A percentile compares a stretch with the other conserved stretches of the same genome.
Evolutionary conservation across 2,329 filamentous ascomycete genomes (phyloP).

Genomic region (Aspergillus novoparasiticus): DNA sequence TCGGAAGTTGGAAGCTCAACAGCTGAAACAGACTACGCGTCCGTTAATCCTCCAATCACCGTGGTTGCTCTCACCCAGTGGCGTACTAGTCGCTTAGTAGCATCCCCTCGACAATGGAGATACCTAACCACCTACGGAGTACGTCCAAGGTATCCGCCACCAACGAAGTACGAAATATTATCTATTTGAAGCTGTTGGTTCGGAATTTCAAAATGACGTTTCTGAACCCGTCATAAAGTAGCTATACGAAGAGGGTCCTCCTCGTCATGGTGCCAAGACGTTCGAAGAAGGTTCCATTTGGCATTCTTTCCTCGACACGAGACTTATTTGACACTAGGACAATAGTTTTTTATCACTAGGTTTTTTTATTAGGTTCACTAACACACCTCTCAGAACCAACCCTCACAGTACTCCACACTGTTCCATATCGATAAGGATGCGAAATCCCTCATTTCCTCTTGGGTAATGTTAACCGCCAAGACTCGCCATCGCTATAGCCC

Average conservation of each 20-base stretch:
- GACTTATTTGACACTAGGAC: neutral
- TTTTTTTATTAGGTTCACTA: neutral
- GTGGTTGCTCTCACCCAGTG: neutral
- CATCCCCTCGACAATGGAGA: neutral
- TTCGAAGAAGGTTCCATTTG: slow-evolving; percentile 11
- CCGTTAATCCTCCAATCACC: slow-evolving; percentile 18
- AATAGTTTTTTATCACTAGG: neutral
- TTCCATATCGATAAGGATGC: neutral
- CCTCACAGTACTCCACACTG: neutral
- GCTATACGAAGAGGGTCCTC: slow-evolving; percentile 2
- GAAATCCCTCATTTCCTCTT: slow-evolving; percentile 4
- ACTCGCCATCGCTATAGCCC: slow-evolving; percentile 3
- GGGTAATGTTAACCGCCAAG: slow-evolving; percentile 9
- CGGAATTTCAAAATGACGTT: neutral
- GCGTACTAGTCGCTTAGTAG: slow-evolving; percentile 6
- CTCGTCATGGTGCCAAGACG: neutral
- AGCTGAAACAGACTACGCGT: slow-evolving; percentile 26
- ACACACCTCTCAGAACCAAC: neutral
- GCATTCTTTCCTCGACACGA: neutral
- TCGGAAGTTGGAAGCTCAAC: slow-evolving; percentile 9
- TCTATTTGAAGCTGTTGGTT: neutral
- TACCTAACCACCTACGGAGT: neutral
- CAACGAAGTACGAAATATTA: neutral
- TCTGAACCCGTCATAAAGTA: neutral
- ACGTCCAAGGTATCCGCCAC: neutral